Evolutionary conservation across 2,329 filamentous ascomycete species (phyloP), one percentile per base, ranked within the genome.

Genomic region (Polychaeton citri): DNA sequence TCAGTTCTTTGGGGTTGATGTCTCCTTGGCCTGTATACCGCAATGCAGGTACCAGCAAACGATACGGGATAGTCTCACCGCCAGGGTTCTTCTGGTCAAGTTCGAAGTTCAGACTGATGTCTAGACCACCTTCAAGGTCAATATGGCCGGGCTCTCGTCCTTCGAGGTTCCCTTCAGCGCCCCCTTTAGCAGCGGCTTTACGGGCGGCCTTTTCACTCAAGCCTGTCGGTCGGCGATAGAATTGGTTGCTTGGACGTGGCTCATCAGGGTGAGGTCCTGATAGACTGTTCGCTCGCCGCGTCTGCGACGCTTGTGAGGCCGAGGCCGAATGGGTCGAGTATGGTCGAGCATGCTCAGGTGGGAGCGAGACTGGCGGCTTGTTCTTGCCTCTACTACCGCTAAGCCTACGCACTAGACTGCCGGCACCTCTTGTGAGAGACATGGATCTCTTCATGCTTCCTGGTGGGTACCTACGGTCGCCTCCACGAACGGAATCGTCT

Each of bases 101-200:
- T 61, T 98, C 90, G 43, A 94, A 76, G 49, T 95, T 94, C 30
- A 98, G 61, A 34, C 76, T 81, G 21, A 98, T 79, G 45, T 95
- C 86, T 7, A 98, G 65, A 0, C 85, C 86, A 19, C 80, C 81
- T 53, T 90, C 75, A 0, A 95, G 67, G 52, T 94, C 76, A 40
- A 96, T 65, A 37, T 65, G 62, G 33, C 60, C 72, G 7, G 72
- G 68, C 30, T 66, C 65, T 13, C 65, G 64, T 28, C 69, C 65
- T 57, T 57, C 68, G 54, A 48, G 62, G 42, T 71, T 69, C 48
- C 67, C 69, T 45, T 70, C 62, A 45, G 79, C 69, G 52, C 78
- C 82, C 21, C 47, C 47, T 18, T 44, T 49, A 9, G 48, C 47
- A n/a, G 50, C 50, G 17, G 52, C 53, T 33, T 57, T 52, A 18